Conservation (phyloP, 306 rosid species). For the Canavalia gladiata region DNA sequence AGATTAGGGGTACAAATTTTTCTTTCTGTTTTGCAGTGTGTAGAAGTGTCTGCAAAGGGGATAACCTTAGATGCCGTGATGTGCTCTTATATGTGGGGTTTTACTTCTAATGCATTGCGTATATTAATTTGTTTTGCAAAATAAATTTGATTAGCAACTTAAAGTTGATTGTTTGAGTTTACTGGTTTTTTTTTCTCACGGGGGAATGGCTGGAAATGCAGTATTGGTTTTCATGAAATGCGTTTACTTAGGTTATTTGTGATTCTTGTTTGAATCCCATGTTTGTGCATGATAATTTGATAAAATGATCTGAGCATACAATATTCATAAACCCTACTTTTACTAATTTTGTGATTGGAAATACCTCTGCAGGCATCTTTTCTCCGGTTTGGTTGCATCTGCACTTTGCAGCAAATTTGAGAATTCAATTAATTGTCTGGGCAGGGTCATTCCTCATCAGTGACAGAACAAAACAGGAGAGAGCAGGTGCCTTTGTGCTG, state of each 20-base stretch:
- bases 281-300: conserved; percentile 17
- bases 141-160: neutral
- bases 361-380: conserved; percentile 50
- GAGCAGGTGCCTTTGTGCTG: conserved; percentile 37
- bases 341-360: conserved; percentile 21
- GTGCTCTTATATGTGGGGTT: neutral
- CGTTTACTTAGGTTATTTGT: neutral
- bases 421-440: conserved; percentile 41
- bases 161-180: neutral
- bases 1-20: conserved; percentile 6
- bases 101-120: neutral
- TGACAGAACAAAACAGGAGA: conserved; percentile 47
- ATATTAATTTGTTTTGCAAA: neutral
- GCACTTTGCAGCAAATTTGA: conserved; percentile 42
- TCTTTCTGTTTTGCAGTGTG: conserved; percentile 28
- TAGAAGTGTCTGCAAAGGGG: conserved; percentile 23
- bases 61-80: neutral
- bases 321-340: neutral
- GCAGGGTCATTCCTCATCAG: conserved; percentile 46
- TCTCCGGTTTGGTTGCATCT: conserved; percentile 41
- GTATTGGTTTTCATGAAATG: neutral
- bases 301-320: conserved; percentile 13
- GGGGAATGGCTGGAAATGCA: neutral
- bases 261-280: neutral
- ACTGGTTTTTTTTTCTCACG: conserved; percentile 24